Evolutionary conservation across 2,329 filamentous ascomycete species (phyloP).

Genomic region (Aureobasidium zeae): DNA sequence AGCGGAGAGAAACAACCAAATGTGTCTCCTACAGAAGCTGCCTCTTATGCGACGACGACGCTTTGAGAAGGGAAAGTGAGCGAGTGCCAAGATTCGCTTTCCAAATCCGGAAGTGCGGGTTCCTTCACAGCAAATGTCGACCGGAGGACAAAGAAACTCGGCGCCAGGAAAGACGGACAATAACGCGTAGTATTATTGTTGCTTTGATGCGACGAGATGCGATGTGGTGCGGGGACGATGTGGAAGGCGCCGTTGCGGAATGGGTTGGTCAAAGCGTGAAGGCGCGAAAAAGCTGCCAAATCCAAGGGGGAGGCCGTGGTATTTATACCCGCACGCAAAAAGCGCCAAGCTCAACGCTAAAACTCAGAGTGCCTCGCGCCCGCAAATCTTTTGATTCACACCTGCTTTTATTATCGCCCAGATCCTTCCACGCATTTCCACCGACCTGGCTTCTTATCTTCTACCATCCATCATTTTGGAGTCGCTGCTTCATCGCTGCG

Average conservation of each 20-base stretch:
- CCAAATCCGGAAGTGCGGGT: slow-evolving; percentile 6
- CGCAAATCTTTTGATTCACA: slow-evolving; percentile 12
- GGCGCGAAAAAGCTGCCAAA: slow-evolving; percentile 13
- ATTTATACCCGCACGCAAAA: slow-evolving; percentile 8
- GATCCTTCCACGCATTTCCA: slow-evolving; percentile 10
- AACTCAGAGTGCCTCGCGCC: slow-evolving; percentile 10
- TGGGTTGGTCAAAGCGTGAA: slow-evolving; percentile 10
- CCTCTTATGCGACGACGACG: slow-evolving; percentile 22
- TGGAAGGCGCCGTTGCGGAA: slow-evolving; percentile 12
- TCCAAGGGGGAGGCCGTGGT: slow-evolving; percentile 1
- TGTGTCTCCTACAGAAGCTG: slow-evolving; percentile 72
- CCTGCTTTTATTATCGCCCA: background rate
- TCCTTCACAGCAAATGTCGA: slow-evolving; percentile 4
- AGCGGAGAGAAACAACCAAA: slow-evolving; percentile 94
- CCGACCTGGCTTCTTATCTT: slow-evolving; percentile 9
- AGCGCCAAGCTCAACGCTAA: slow-evolving; percentile 11
- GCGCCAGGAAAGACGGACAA: slow-evolving; percentile 12
- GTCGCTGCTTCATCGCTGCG: too few relatives aligned
- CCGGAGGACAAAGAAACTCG: slow-evolving; percentile 13
- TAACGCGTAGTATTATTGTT: slow-evolving; percentile 6
- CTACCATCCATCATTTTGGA: background rate
- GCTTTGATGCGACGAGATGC: slow-evolving; percentile 13
- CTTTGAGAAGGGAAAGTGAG: slow-evolving; percentile 9
- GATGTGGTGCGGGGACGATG: slow-evolving; percentile 11
- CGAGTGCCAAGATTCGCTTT: slow-evolving; percentile 12